Conservation (phyloP, 2,329 filamentous ascomycete species). For the Hawksworthiomyces lignivorus region DNA sequence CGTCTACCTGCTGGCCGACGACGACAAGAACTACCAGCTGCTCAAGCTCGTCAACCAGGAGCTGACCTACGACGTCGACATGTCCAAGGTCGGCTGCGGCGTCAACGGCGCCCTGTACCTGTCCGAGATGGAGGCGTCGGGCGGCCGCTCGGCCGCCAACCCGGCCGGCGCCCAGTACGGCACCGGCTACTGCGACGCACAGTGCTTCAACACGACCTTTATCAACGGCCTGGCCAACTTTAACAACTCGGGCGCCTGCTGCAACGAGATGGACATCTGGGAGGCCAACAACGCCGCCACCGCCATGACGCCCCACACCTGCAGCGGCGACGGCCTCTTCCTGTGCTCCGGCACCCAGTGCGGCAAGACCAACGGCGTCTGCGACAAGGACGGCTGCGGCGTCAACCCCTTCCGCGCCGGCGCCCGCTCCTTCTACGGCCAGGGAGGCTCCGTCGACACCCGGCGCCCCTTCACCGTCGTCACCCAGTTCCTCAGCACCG, state of each 20-base stretch:
- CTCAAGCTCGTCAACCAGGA: slow-evolving; percentile 51
- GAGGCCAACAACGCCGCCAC: slow-evolving; percentile 33
- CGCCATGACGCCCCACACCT: slow-evolving; percentile 33
- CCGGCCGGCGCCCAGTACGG: slow-evolving; percentile 49
- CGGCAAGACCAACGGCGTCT: slow-evolving; percentile 16
- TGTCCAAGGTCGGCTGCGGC: slow-evolving; percentile 54
- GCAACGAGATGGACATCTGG: slow-evolving; percentile 40
- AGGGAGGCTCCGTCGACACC: slow-evolving; percentile 20
- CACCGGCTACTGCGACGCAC: slow-evolving; percentile 50
- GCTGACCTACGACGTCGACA: slow-evolving; percentile 57
- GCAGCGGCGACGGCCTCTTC: slow-evolving; percentile 30
- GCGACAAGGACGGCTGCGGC: slow-evolving; percentile 26
- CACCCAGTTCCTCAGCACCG: slow-evolving; percentile 37
- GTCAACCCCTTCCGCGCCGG: slow-evolving; percentile 27
- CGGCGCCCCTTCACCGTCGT: slow-evolving; percentile 29
- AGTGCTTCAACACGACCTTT: slow-evolving; percentile 36
- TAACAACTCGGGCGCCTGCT: slow-evolving; percentile 31
- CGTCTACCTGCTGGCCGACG: slow-evolving; percentile 46
- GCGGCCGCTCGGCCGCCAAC: slow-evolving; percentile 43
- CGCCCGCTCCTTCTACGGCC: slow-evolving; percentile 20
- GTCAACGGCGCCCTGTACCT: slow-evolving; percentile 58
- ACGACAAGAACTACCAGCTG: slow-evolving; percentile 47
- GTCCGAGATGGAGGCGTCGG: slow-evolving; percentile 51
- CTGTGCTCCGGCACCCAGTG: slow-evolving; percentile 24
- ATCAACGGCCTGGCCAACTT: slow-evolving; percentile 27